Evolutionary conservation across 768 basidiomycete species (phyloP), one percentile per base, ranked within the genome.

Genomic region (Punctularia strigosozonata): DNA sequence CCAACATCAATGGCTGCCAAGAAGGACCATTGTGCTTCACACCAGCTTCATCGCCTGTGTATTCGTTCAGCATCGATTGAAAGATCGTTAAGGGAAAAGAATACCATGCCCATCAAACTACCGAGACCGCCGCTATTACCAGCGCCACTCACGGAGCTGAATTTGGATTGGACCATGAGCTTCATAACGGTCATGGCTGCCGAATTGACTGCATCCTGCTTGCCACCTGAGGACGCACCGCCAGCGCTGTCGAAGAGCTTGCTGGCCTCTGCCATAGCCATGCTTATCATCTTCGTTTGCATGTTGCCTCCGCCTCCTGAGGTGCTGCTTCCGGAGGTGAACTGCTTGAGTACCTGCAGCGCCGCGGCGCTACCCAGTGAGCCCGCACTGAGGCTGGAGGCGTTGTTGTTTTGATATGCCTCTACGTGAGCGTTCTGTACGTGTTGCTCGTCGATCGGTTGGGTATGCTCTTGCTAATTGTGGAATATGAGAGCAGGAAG

Each of bases 121-220:
- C 76, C 52, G 30, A 90, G 53, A 1, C 85, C 84, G 28, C 84
- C 81, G 17, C 82, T 84, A 51, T 75, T 70, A 12, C 72, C 62
- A 0, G 84, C 81, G 3, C 77, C 80, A 14, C 57, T 62, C 1
- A 61, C 54, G 21, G 56, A 62, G 46, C 66, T 65, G 48, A 77
- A 65, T 57, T 80, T 77, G 30, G 71, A 75, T 52, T 83, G 76
- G 4, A 86, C 74, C 31, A 89, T 52, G 28, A 90, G 63, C 62
- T 91, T 89, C 73, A 87, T 78, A 41, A 85, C 74, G 0, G 81
- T 89, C 75, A 80, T 78, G 3, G 80, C 86, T 32, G 89, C 89
- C 10, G 81, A 72, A 42, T 83, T 86, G 51, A 92, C 76, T 6
- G 78, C 79, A 50, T 89, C 85, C 50, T 92, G 88, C 61, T 85